phyloP scores from a whole-genome alignment of 208 protist genomes.

The Acanthamoeba culbertsoni region DNA sequence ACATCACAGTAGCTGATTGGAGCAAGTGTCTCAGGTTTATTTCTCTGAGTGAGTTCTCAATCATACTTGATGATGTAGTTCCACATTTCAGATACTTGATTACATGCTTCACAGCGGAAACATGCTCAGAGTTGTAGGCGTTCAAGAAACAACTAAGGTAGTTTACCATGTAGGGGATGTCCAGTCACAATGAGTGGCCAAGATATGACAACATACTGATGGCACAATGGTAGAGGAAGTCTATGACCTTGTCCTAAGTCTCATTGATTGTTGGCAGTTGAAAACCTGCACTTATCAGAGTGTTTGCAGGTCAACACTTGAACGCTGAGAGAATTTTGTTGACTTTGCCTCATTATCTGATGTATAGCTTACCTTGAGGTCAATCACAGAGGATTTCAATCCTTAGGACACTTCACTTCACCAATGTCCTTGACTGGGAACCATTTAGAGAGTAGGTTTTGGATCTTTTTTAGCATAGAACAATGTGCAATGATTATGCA shows the following conservation, averaged over 20 bases:
- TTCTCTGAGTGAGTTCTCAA: no score
- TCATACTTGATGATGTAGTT: background rate
- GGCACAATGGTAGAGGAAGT: background rate
- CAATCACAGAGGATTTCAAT: background rate
- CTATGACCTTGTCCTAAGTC: background rate
- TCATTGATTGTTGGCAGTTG: background rate
- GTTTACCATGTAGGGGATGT: background rate
- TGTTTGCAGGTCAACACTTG: background rate
- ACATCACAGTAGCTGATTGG: background rate
- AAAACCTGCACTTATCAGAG: background rate
- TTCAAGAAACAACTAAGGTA: background rate
- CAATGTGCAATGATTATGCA: background rate
- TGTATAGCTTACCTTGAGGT: background rate
- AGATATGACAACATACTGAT: background rate
- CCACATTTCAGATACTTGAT: background rate
- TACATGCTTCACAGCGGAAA: background rate
- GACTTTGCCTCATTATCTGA: background rate
- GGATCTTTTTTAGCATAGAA: background rate
- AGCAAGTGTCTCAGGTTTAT: no score
- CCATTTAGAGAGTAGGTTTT: background rate
- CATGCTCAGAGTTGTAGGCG: background rate
- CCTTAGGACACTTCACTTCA: background rate
- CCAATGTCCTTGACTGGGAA: background rate
- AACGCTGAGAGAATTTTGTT: background rate
- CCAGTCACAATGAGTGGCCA: background rate